A percentile compares a stretch with the other conserved stretches of the same genome.
Conservation (phyloP, 1,139 yeast genomes). For the Debaryomyces coudertii region DNA sequence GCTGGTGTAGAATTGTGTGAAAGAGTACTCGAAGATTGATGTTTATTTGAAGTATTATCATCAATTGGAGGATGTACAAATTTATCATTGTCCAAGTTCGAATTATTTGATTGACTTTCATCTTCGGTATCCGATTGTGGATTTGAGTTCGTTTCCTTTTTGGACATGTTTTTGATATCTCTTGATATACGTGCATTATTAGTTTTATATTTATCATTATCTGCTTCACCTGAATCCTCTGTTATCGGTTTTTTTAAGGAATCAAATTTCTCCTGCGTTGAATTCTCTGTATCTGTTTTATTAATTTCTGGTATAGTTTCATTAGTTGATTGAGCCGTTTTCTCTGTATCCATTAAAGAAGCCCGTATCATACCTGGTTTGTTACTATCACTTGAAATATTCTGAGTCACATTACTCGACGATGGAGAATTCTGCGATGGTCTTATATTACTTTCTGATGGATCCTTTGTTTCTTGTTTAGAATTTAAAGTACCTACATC, state of each 20-base stretch:
- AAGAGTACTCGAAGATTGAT: slow-evolving; percentile 3
- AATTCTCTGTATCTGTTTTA: no score
- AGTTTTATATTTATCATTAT: slow-evolving; percentile 28
- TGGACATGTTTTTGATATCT: slow-evolving; percentile 8
- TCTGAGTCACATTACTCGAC: background rate
- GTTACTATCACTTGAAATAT: background rate
- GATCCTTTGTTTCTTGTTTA: background rate
- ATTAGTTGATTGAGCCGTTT: no score
- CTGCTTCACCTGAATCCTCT: background rate
- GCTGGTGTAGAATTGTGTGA: slow-evolving; percentile 10
- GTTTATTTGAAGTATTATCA: background rate
- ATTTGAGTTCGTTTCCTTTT: slow-evolving; percentile 12
- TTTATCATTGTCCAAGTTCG: background rate
- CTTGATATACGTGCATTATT: slow-evolving; percentile 18
- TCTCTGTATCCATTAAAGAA: background rate
- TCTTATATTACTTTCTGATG: background rate
- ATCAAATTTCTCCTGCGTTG: no score
- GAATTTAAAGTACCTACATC: no score
- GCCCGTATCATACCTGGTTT: background rate
- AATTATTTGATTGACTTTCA: background rate
- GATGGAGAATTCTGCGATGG: background rate
- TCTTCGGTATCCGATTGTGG: background rate
- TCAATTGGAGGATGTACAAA: background rate
- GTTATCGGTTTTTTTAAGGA: no score
- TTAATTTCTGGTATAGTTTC: background rate